phyloP scores from a whole-genome alignment of 345 rosid genomes.

The Viola odorata region DNA sequence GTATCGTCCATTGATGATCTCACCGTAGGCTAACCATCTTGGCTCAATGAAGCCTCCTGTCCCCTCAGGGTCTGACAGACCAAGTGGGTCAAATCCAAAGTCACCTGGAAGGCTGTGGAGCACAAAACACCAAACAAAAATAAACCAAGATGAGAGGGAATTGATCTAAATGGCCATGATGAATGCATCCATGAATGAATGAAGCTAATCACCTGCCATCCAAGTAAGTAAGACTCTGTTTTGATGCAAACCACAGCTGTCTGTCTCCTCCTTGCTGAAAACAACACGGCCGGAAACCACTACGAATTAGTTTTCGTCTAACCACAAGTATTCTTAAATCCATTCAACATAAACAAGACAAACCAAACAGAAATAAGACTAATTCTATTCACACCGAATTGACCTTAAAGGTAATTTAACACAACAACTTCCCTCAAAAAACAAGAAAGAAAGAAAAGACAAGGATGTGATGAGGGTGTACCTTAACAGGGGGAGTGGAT shows the following conservation, averaged over 20 bases:
- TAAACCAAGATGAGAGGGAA: not conserved
- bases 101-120: conserved; percentile 80
- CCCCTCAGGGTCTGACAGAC: conserved; percentile 97
- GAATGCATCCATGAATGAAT: not conserved
- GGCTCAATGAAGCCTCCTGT: conserved; percentile 97
- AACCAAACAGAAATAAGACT: not conserved
- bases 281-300: not conserved
- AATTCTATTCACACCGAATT: not conserved
- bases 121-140: not conserved
- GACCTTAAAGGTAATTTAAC: not conserved
- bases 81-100: conserved; percentile 89
- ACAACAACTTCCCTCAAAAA: too few species aligned
- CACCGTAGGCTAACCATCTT: conserved; percentile 91
- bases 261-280: conserved; percentile 85
- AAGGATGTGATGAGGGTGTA: conserved; percentile 3
- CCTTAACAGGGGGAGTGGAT: conserved; percentile 94
- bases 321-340: not conserved
- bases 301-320: too few species aligned
- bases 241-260: conserved; percentile 89
- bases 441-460: not conserved
- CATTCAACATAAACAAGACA: not conserved
- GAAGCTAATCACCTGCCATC: conserved; percentile 70
- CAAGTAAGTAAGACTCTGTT: conserved; percentile 84
- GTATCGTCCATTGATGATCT: conserved; percentile 72
- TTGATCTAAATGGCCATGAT: not conserved